Evolutionary conservation across 2,329 filamentous ascomycete genomes (phyloP), one percentile per base, ranked within the genome.

Genomic region (Thelonectria olida): DNA sequence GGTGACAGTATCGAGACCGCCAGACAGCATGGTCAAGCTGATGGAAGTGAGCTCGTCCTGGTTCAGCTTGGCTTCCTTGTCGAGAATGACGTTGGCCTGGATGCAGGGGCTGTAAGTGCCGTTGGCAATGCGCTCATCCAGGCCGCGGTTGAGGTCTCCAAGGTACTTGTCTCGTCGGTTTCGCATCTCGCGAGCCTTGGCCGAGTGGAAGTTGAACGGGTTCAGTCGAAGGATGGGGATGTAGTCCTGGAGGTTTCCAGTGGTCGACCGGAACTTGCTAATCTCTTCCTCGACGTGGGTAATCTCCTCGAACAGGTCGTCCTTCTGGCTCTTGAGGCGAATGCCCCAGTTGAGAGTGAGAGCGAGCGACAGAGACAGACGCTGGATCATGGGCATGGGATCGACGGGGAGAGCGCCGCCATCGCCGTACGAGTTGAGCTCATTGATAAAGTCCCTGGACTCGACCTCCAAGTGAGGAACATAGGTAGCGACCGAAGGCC

Each of bases 331-430:
- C 65, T 73, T 85, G 12, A 91, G 83, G 0, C 88, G 82, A 0
- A 84, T 83, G 0, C 88, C 89, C 87, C 87, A 91, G 70, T 90
- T 90, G 15, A 90, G 76, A 0, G 88, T 90, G 23, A 90, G 73
- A 0, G 86, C 83, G 3, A 90, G 78, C n/a, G 84, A 88, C 4
- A 90, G 75, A 12, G 82, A 85, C 0, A 90, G 79, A 0, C 88
- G 84, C 67, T 90, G 88, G 45, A 90, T 89, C 84, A 89, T 88
- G 1, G 88, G 86, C 85, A 90, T 87, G 0, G 88, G 87, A 57
- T 91, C 86, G 0, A 90, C 82, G 0, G 85, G 80, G 2, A 76
- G 76, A 1, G 75, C 75, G 1, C 88, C 88, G 1, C 78, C 80
- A 7, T 83, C 76, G 3, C 88, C 88, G 62, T 88, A 85, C 19